phyloP scores from a whole-genome alignment of 2,329 filamentous ascomycete genomes.

The Penicillium palitans region DNA sequence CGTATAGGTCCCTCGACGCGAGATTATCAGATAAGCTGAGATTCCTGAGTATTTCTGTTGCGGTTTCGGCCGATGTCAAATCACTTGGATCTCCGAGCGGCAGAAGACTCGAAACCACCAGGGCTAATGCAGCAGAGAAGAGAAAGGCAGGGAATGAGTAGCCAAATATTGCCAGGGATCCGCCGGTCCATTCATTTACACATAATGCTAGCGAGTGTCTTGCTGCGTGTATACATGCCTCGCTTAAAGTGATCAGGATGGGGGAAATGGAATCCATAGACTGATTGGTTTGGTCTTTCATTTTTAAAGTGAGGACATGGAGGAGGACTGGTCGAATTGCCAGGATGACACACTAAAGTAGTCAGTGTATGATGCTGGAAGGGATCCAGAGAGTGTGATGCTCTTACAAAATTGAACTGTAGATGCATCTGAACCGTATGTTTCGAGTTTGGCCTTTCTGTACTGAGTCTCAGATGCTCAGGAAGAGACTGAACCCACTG shows the following conservation, averaged over 20 bases:
- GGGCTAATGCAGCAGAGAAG: constrained; percentile 33
- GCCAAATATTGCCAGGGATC: constrained; percentile 32
- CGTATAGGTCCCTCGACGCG: constrained; percentile 16
- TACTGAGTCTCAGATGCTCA: constrained; percentile 23
- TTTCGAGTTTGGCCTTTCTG: constrained; percentile 19
- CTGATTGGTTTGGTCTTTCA: constrained; percentile 8
- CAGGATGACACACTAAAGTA: constrained; percentile 34
- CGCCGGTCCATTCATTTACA: constrained; percentile 35
- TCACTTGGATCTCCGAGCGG: constrained; percentile 20
- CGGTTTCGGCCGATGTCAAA: constrained; percentile 24
- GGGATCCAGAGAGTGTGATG: not conserved
- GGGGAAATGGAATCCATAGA: constrained; percentile 17
- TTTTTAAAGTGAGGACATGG: constrained; percentile 27
- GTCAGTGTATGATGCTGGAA: not conserved
- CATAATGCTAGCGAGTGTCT: constrained; percentile 32
- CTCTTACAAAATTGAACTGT: constrained; percentile 33
- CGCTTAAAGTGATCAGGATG: constrained; percentile 28
- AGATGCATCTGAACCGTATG: constrained; percentile 32
- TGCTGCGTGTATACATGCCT: constrained; percentile 35
- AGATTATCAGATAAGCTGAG: constrained; percentile 15
- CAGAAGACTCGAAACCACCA: constrained; percentile 31
- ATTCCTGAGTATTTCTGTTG: constrained; percentile 23
- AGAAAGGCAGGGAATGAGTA: constrained; percentile 36
- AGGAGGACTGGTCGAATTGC: constrained; percentile 37
- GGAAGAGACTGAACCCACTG: constrained; percentile 34